Conservation (phyloP, 2,329 filamentous ascomycete species). For the Paecilomyces niveus region DNA sequence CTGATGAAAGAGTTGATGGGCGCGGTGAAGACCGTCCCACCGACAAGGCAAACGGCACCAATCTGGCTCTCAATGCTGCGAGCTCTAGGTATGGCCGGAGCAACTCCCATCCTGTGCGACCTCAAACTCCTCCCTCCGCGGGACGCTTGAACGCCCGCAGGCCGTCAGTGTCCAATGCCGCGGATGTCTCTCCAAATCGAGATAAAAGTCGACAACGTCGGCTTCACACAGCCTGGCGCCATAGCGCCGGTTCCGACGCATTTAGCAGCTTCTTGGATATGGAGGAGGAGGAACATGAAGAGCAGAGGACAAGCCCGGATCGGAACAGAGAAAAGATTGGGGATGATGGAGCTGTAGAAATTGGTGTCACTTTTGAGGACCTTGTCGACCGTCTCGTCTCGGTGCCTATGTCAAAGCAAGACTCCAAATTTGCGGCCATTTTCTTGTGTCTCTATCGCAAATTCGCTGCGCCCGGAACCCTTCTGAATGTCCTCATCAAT, state of each 20-base stretch:
- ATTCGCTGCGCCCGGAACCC: slow-evolving; percentile 72
- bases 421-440: slow-evolving; percentile 78
- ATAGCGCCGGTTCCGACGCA: slow-evolving; percentile 33
- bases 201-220: slow-evolving; percentile 25
- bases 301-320: slow-evolving; percentile 19
- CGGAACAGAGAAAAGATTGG: slow-evolving; percentile 23
- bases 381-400: slow-evolving; percentile 81
- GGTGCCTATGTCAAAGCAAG: slow-evolving; percentile 75
- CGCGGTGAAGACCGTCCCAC: slow-evolving; percentile 23
- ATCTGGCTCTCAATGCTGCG: slow-evolving; percentile 24
- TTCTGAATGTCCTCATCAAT: slow-evolving; percentile 64
- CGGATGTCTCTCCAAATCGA: slow-evolving; percentile 21
- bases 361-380: slow-evolving; percentile 50
- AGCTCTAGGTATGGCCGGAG: slow-evolving; percentile 44
- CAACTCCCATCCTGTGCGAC: slow-evolving; percentile 43
- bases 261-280: slow-evolving; percentile 37
- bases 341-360: slow-evolving; percentile 25
- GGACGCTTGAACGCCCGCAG: slow-evolving; percentile 26
- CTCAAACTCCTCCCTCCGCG: slow-evolving; percentile 36
- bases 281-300: slow-evolving; percentile 34
- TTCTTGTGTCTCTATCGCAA: slow-evolving; percentile 92
- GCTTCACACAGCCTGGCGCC: slow-evolving; percentile 30
- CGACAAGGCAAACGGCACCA: slow-evolving; percentile 19
- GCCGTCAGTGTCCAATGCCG: slow-evolving; percentile 18
- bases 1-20: slow-evolving; percentile 29